Evolutionary conservation across 164 flowering plant species (phyloP), one percentile per base, ranked within the genome.

Genomic region (Akebia trifoliata): DNA sequence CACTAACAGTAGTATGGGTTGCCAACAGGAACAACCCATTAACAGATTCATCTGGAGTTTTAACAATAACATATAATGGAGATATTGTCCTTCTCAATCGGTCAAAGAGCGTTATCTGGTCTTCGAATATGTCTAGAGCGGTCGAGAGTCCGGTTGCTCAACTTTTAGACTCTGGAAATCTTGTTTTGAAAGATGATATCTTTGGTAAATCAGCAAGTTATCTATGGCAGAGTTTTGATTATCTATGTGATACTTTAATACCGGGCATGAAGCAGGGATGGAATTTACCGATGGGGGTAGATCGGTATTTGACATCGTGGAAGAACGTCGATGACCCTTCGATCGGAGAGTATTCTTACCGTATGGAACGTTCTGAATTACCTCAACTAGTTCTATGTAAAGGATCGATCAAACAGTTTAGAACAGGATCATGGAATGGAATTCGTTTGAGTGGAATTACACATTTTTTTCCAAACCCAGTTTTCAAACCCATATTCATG

Each of bases 21-120:
- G 87, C 90, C 4, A 84, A 81, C 74, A 66, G 85, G 62, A 74
- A 72, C 65, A 44, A 5, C 52, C 85, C 90, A 39, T 25, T 81
- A 22, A 49, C 57, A 0, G 68, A 74, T 44, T 63, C 72, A 25
- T 56, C 83, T 0, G 75, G 70, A n/a, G 34, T 17, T 10, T 17
- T 52, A 20, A 52, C 25, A 6, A 8, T 35, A 10, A 0, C 14
- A 8, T 17, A 18, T 12, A 15, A 32, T 7, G 56, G 56, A 4
- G 35, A 35, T 21, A 31, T 52, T 11, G 40, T 32, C 28, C 7
- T 52, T 17, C 15, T 34, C 4, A 52, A 52, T 52, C 12, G 24
- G 35, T 3, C 28, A 18, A 35, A 52, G 6, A 18, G 40, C 20
- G 25, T 20, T 34, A 4, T 52, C 4, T 52, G 56, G 56, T 18